Evolutionary conservation across 768 basidiomycete genomes (phyloP).

Genomic region (Suillus bovinus): DNA sequence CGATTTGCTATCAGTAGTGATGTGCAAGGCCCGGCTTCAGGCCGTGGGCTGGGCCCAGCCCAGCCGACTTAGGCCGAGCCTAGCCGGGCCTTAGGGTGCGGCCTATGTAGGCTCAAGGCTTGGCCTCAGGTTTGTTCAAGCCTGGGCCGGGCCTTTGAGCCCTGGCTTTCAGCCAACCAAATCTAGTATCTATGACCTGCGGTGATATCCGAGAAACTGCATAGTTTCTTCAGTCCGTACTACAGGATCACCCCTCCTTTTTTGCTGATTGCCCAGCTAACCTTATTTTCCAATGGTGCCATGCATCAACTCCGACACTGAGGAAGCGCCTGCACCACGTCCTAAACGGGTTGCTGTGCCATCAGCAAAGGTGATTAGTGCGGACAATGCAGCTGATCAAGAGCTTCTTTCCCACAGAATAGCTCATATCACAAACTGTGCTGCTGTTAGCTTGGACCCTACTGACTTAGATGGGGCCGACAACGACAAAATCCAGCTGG

Average conservation of each 20-base stretch:
- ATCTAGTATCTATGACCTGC: background rate
- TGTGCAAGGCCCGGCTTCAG: slow-evolving; percentile 5
- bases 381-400: background rate
- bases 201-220: background rate
- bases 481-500: background rate
- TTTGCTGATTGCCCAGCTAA: background rate
- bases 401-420: background rate
- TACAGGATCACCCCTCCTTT: background rate
- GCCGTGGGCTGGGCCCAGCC: background rate
- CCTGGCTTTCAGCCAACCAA: background rate
- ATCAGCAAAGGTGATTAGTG: background rate
- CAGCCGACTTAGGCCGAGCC: background rate
- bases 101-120: background rate
- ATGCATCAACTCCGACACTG: background rate
- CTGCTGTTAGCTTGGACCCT: background rate
- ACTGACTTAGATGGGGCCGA: background rate
- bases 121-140: background rate
- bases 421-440: background rate
- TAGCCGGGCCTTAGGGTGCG: background rate
- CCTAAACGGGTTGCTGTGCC: background rate
- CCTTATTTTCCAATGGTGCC: background rate
- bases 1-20: slow-evolving; percentile 2
- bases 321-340: background rate
- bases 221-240: background rate
- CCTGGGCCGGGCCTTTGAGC: background rate